Base-by-base conservation (phyloP, 257 asterid species). In the Avicennia marina region DNA sequence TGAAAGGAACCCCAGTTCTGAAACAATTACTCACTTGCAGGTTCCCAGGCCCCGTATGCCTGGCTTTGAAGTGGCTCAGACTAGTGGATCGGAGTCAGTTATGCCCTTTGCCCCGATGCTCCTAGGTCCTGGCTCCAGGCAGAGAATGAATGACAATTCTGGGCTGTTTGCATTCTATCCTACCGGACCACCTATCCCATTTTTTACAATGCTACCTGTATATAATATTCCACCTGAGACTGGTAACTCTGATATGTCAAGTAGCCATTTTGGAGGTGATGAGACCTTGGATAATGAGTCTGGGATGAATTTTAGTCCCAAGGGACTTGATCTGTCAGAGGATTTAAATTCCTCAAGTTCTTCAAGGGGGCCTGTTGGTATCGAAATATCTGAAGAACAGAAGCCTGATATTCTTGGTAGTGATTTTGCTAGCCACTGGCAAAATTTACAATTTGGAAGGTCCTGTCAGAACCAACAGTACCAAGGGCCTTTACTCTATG, bases 101-200 rank as follows among this genome's bases (percentile, higher is more conserved):
- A 67, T 72, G 15, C 81, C 98, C 56, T 78, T 78, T 70, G 70
- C 84, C 49, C 97, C 97, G 11, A 81, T 93, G 95, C 75, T 86
- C 45, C 72, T 89, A 47, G 81, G 84, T 43, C 79, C 85, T 44
- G 86, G 89, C 20, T 75, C 89, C 24, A 82, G 73, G 65, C 81
- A 81, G 67, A 82, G 89, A 75, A 58, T 46, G 61, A 47, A 65
- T 31, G 96, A 89, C 60, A 74, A 76, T 60, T 81, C 95, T 38
- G 95, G 86, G 57, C 32, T 89, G 52, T 45, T 91, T 72, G 75
- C 96, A 36, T 93, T 93, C 72, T 86, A 82, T 56, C 97, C 94
- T 20, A 83, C 99, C 16, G 99, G 99, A 12, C 99, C 99, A 54
- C 97, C 99, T 15, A 82, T 93, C 64, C 99, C 97, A 5, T 93